Conservation (phyloP, 2,329 filamentous ascomycete genomes). For the Penicillium sp. region DNA sequence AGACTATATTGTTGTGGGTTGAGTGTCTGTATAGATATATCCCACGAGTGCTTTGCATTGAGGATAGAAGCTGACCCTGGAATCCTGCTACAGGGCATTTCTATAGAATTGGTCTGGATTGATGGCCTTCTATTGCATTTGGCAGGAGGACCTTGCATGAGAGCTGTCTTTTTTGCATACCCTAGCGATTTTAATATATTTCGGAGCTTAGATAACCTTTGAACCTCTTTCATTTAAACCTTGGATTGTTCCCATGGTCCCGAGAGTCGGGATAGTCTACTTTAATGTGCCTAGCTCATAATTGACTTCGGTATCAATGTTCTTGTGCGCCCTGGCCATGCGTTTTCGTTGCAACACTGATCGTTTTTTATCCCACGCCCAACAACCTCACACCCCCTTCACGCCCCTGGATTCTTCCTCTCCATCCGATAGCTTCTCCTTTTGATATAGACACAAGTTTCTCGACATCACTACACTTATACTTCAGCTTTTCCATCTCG, state of each 20-base stretch:
- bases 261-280: background rate
- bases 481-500: too few species aligned
- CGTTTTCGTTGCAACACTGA: too few species aligned
- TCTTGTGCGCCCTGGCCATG: background rate
- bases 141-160: background rate
- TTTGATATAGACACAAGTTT: too few species aligned
- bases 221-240: too few species aligned
- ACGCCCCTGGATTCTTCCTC: too few species aligned
- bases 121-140: background rate
- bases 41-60: background rate
- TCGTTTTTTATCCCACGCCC: too few species aligned
- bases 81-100: background rate
- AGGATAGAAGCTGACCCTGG: background rate
- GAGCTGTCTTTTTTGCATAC: background rate
- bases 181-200: background rate
- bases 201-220: background rate
- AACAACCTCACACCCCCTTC: too few species aligned
- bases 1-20: conserved; percentile 47
- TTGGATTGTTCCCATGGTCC: background rate
- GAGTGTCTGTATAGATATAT: background rate
- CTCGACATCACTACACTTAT: too few species aligned
- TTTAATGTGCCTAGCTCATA: background rate
- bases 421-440: too few species aligned
- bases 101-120: background rate
- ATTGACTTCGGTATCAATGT: background rate